These are phyloP conservation scores for Zea luxurians DNA, from an alignment of 176 grass and related monocot species.

Conservation along the genomic window DNA sequence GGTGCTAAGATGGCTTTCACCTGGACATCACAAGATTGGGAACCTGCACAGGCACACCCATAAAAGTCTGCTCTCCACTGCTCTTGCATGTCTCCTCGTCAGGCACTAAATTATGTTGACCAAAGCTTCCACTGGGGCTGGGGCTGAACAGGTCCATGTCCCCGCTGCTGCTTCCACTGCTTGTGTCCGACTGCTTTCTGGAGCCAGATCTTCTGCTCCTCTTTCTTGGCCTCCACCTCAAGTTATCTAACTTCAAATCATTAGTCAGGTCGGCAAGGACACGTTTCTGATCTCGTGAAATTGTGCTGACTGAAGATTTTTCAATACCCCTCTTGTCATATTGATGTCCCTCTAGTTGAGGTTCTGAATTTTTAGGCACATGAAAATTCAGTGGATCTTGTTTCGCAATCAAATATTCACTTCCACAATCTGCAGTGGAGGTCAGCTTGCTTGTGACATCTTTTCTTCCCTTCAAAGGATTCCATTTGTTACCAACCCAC, in stretches of 20 bases:
- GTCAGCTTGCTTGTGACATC: too few species aligned
- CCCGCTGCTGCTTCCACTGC: too few species aligned
- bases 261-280: conserved; percentile 55
- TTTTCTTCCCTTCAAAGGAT: too few species aligned
- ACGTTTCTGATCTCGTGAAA: conserved; percentile 6
- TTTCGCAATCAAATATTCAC: conserved; percentile 25
- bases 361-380: conserved; percentile 24
- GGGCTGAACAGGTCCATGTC: too few species aligned
- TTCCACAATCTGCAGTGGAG: too few species aligned
- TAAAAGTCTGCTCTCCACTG: too few species aligned
- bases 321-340: conserved; percentile 20
- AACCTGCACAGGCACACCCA: conserved; percentile 19
- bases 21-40: conserved; percentile 78
- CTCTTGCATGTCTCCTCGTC: too few species aligned
- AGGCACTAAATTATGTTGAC: too few species aligned
- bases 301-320: conserved; percentile 9
- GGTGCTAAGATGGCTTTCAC: conserved; percentile 30
- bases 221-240: conserved; percentile 77
- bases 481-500: too few species aligned
- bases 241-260: conserved; percentile 48
- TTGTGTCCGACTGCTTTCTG: too few species aligned
- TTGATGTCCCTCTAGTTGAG: neutral
- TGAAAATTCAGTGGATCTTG: neutral
- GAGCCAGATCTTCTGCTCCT: conserved; percentile 8
- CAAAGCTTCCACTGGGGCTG: too few species aligned